Evolutionary conservation across 345 rosid genomes (phyloP).

Genomic region (Gossypioides kirkii): DNA sequence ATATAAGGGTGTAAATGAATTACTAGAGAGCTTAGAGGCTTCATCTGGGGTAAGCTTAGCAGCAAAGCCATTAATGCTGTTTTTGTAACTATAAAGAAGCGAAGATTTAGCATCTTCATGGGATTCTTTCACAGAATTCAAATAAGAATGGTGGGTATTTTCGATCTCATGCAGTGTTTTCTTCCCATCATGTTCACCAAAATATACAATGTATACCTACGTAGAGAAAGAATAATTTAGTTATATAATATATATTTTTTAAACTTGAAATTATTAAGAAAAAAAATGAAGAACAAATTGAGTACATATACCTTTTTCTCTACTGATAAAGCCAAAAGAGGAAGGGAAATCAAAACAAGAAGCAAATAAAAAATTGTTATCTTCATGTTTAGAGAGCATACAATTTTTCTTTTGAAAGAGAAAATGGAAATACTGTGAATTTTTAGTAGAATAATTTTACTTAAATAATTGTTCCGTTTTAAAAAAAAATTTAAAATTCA

Average conservation of each 20-base stretch:
- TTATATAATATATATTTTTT: neutral
- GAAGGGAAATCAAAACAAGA: neutral
- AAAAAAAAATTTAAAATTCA: no score
- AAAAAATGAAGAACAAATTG: neutral
- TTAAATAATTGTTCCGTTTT: no score
- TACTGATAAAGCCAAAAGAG: neutral
- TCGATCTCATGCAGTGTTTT: constrained; percentile 53
- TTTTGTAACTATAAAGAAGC: constrained; percentile 83
- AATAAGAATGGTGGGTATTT: constrained; percentile 55
- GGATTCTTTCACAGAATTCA: constrained; percentile 49
- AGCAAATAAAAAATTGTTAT: neutral
- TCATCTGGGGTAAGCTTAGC: constrained; percentile 60
- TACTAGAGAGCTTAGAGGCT: constrained; percentile 65
- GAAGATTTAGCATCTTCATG: constrained; percentile 61
- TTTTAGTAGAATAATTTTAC: no score
- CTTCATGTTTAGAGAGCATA: neutral
- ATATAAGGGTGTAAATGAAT: neutral
- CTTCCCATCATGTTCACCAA: constrained; percentile 52
- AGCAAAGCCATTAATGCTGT: constrained; percentile 78
- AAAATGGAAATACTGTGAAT: no score
- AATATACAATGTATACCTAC: constrained; percentile 69
- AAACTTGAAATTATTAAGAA: neutral
- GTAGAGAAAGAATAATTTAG: neutral
- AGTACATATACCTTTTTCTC: neutral
- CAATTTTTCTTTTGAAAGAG: no score